Base-by-base conservation (phyloP, 2,329 filamentous ascomycete genomes). In the Colletotrichum limetticola region DNA sequence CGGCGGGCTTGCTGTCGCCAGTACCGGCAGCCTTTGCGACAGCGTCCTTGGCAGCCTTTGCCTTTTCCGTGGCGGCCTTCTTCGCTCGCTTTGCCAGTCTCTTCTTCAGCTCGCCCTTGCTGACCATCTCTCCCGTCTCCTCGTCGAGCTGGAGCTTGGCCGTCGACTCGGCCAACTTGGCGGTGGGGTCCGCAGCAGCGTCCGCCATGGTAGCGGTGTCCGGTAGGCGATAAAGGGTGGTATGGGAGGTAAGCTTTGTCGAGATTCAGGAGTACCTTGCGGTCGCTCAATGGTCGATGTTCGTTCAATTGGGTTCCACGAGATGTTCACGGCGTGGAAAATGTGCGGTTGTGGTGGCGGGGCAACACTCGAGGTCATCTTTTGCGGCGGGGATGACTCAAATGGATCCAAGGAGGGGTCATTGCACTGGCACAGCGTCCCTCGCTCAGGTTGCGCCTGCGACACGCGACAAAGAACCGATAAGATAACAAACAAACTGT, bases 61-160 rank as follows among this genome's bases (percentile, higher is more conserved):
- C 86, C 78, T 87, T 85, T 11, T 87, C 87, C 71, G 85, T 84
- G 35, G 86, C 83, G 11, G 85, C 87, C 79, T 90, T 90, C 81
- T 89, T 90, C 58, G 87, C 87, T 58, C 89, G 85, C 79, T 91
- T 91, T 75, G 88, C 85, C 64, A 85, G 78, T 53, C 89, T 83
- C 82, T 91, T 91, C 84, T 91, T 91, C 78, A 91, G 81, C 82
- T 92, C 90, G 76, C 86, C 87, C 80, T 91, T 91, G 60, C 89
- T 91, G 55, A 91, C 87, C 88, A 90, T 90, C 82, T 92, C 90
- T n/a, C 90, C 89, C 3, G 90, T 91, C 82, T 89, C 89, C 76
- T 90, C 87, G 80, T 92, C 90, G 46, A 91, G 86, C 79, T 89
- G 84, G 56, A 91, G 86, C 84, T 91, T 91, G 72, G 89, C 86